Evolutionary conservation across 1,284 basidiomycete species (phyloP).

Genomic region (Tylopilus sp.): DNA sequence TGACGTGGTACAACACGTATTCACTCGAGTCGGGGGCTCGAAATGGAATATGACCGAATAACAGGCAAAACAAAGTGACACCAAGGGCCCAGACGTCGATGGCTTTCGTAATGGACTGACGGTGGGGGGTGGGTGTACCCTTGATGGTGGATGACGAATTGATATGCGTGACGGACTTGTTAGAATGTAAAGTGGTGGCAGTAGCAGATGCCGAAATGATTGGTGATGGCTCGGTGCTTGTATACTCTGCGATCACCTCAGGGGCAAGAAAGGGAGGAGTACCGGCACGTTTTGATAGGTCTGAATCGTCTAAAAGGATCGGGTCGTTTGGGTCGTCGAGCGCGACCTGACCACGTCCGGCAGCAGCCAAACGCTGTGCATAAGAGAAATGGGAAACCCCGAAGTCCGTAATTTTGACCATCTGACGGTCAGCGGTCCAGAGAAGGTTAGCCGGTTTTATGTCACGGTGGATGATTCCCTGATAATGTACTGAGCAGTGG

Average conservation of each 20-base stretch:
- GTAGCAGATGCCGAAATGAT: slow-evolving; percentile 33
- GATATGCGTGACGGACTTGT: slow-evolving; percentile 26
- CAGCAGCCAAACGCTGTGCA: slow-evolving; percentile 66
- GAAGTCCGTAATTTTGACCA: slow-evolving; percentile 97
- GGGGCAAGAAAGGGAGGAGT: slow-evolving; percentile 98
- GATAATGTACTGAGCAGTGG: slow-evolving; percentile 73
- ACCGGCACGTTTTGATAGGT: slow-evolving; percentile 90
- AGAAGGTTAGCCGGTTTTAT: slow-evolving; percentile 98
- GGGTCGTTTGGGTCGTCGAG: slow-evolving; percentile 48
- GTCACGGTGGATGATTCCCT: slow-evolving; percentile 98
- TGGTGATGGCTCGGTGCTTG: slow-evolving; percentile 28
- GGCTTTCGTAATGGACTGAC: slow-evolving; percentile 83
- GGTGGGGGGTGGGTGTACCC: slow-evolving; percentile 33
- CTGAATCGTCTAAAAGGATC: slow-evolving; percentile 79
- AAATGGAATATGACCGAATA: slow-evolving; percentile 83
- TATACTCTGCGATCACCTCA: slow-evolving; percentile 78
- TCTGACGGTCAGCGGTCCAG: slow-evolving; percentile 76
- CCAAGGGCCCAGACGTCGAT: slow-evolving; percentile 99
- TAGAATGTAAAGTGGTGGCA: slow-evolving; percentile 31
- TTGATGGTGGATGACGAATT: slow-evolving; percentile 35
- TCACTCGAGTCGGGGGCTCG: slow-evolving; percentile 55
- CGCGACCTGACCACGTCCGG: slow-evolving; percentile 40
- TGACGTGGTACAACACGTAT: slow-evolving; percentile 81
- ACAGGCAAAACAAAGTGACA: slow-evolving; percentile 93
- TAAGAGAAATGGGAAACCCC: slow-evolving; percentile 96